These are phyloP conservation scores for Acanthochlamys bracteata DNA, from an alignment of 106 monocot species.

Conservation along the genomic window DNA sequence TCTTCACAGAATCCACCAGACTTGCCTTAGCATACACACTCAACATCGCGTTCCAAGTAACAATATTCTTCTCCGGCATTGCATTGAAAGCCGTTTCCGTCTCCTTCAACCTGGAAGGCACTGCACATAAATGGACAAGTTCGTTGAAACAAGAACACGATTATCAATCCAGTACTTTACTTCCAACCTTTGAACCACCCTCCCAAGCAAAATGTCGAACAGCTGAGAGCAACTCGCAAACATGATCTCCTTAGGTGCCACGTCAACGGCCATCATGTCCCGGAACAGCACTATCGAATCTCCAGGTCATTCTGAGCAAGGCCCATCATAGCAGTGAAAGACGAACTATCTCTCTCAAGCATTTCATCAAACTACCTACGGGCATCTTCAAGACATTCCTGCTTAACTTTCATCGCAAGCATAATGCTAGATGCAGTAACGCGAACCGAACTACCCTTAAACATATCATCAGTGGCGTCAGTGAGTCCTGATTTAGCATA, in stretches of 20 bases:
- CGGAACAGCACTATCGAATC: slow-evolving; percentile 34
- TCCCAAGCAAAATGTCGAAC: slow-evolving; percentile 3
- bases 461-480: not conserved
- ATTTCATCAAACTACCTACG: slow-evolving; percentile 15
- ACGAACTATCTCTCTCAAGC: slow-evolving; percentile 1
- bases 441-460: not conserved
- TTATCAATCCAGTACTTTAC: slow-evolving; percentile 25
- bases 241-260: slow-evolving; percentile 49
- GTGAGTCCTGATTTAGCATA: not conserved
- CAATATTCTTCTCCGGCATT: slow-evolving; percentile 35
- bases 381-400: not conserved
- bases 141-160: slow-evolving; percentile 56
- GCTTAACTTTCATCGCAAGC: slow-evolving; percentile 10
- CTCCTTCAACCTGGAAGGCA: slow-evolving; percentile 12
- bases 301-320: slow-evolving; percentile 4
- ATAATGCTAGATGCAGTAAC: slow-evolving; percentile 2
- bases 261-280: slow-evolving; percentile 28
- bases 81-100: slow-evolving; percentile 29
- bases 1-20: slow-evolving; percentile 12
- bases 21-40: slow-evolving; percentile 72
- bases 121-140: slow-evolving; percentile 51
- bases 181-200: slow-evolving; percentile 29
- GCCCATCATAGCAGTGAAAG: slow-evolving; percentile 21
- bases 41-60: slow-evolving; percentile 76
- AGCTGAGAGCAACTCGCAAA: slow-evolving; percentile 27